Evolutionary conservation across 306 rosid species (phyloP).

Genomic region (Cajanus cajan): DNA sequence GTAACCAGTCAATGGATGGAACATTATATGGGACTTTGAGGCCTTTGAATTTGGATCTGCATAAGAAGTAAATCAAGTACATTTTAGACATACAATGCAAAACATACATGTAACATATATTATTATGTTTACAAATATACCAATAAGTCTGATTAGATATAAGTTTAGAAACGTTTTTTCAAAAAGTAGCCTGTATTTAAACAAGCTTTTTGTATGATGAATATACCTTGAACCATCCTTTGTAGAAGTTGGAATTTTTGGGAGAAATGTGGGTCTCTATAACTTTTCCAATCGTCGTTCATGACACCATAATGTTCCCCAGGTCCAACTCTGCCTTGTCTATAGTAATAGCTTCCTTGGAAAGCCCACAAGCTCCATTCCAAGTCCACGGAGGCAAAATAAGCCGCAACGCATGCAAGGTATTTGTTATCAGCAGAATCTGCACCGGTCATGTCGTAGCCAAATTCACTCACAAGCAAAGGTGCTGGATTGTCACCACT

Average conservation of each 20-base stretch:
- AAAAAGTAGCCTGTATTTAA: no score
- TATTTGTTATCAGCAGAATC: conserved; percentile 30
- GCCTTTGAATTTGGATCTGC: conserved; percentile 47
- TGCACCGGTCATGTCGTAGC: conserved; percentile 34
- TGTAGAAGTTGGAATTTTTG: conserved; percentile 41
- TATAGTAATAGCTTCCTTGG: conserved; percentile 45
- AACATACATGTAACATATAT: no score
- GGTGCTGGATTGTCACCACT: conserved; percentile 33
- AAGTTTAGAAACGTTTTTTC: no score
- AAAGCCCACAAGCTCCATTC: conserved; percentile 57
- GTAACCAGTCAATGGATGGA: conserved; percentile 39
- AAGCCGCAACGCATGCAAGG: conserved; percentile 36
- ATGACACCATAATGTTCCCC: conserved; percentile 44
- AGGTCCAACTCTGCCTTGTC: not conserved
- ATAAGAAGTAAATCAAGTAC: not conserved
- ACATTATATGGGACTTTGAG: conserved; percentile 34
- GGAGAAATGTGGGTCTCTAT: conserved; percentile 29
- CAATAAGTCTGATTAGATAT: no score
- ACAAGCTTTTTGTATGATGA: no score
- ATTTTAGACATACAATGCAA: not conserved
- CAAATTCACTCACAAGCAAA: conserved; percentile 47
- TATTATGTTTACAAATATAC: not conserved
- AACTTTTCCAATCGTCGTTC: conserved; percentile 35
- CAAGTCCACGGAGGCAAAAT: conserved; percentile 36
- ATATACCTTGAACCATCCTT: conserved; percentile 37